These are phyloP conservation scores for Edaphochlamys debaryana DNA, from an alignment of 139 green algal genomes.

Conservation along the genomic window DNA sequence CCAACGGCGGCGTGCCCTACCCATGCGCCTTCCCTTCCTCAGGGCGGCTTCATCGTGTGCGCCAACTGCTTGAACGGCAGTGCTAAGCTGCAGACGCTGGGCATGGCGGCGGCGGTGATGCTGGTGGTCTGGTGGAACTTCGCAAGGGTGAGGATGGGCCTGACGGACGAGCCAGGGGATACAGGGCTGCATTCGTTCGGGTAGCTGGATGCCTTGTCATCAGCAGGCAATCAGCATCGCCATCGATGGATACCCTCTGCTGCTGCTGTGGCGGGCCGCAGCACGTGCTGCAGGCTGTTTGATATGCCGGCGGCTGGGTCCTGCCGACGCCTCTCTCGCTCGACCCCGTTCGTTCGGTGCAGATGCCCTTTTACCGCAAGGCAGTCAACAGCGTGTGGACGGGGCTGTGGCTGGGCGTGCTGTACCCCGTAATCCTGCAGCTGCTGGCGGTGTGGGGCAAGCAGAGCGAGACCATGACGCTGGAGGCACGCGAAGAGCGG, in stretches of 20 bases:
- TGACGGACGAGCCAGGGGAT: no score
- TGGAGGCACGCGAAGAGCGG: no score
- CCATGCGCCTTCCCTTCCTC: neutral
- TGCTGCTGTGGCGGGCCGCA: no score
- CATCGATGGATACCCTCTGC: neutral
- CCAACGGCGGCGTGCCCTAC: no score
- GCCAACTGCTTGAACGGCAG: neutral
- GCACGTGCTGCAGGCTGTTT: neutral
- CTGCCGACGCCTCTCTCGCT: neutral
- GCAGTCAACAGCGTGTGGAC: neutral
- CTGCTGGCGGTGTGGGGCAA: no score
- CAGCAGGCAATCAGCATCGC: neutral
- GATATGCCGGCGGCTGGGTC: neutral
- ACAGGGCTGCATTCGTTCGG: neutral
- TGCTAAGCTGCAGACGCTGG: neutral
- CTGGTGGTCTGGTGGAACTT: neutral
- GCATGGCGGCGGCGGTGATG: neutral
- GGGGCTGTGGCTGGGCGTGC: slow-evolving; percentile 29
- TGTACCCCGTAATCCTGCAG: no score
- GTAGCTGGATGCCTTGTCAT: neutral
- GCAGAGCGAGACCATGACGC: no score
- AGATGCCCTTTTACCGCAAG: neutral
- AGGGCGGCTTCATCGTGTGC: slow-evolving; percentile 21
- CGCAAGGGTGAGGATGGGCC: no score
- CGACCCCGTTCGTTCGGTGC: no score